phyloP scores from a whole-genome alignment of 2,329 filamentous ascomycete species.

The Colletotrichum euphorbiae region DNA sequence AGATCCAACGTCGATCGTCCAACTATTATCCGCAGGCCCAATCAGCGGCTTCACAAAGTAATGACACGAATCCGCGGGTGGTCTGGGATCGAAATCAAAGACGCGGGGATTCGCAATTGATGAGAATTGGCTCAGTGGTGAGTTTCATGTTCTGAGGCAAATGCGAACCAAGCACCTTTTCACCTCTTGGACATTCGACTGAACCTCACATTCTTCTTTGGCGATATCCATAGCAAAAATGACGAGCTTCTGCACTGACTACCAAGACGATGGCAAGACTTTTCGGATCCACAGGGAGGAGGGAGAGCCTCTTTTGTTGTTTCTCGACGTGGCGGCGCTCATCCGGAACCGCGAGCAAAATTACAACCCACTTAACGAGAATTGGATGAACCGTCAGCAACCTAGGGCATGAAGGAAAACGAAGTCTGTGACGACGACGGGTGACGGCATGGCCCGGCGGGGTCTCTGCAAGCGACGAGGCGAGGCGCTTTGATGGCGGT shows the following conservation, averaged over 20 bases:
- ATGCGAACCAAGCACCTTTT: slow-evolving; percentile 3
- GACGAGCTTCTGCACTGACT: neutral
- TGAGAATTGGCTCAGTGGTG: slow-evolving; percentile 3
- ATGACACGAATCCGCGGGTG: neutral
- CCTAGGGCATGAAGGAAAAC: slow-evolving; percentile 1
- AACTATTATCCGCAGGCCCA: neutral
- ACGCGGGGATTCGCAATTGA: neutral
- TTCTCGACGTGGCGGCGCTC: slow-evolving; percentile 13
- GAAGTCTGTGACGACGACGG: slow-evolving; percentile 12
- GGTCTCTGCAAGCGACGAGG: neutral
- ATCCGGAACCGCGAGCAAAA: neutral
- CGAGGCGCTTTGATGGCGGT: neutral
- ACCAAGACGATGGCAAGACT: neutral
- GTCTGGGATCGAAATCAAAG: neutral
- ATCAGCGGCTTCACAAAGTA: neutral
- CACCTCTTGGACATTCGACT: neutral
- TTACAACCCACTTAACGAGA: slow-evolving; percentile 10
- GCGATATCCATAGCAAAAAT: neutral
- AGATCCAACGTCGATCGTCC: neutral
- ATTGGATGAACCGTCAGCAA: slow-evolving; percentile 4
- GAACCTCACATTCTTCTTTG: neutral
- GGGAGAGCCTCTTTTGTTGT: neutral
- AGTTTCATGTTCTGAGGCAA: neutral
- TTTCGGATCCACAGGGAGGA: neutral
- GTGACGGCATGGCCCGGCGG: slow-evolving; percentile 3